A percentile compares a stretch with the other conserved stretches of the same genome.
Evolutionary conservation across 352 stramenopile genomes (phyloP).

Genomic region (Phytophthora pinifolia): DNA sequence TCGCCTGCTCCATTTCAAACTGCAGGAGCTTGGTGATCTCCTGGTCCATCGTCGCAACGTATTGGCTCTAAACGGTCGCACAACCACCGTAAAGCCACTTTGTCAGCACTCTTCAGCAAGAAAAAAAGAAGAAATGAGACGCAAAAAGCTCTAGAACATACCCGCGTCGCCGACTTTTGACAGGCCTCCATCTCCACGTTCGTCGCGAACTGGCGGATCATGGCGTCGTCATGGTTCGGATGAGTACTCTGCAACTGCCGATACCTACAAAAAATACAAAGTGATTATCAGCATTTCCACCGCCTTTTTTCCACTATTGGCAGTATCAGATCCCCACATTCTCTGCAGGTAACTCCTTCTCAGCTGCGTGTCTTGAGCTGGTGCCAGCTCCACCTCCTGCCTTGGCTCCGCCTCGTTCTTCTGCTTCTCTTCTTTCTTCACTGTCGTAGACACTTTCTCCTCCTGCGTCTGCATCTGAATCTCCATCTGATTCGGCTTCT

Average conservation of each 20-base stretch:
- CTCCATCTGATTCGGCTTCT: not conserved
- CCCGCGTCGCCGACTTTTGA: conserved; percentile 37
- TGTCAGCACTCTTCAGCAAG: conserved; percentile 5
- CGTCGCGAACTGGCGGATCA: conserved; percentile 58
- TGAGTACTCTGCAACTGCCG: conserved; percentile 62
- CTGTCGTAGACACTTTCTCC: not conserved
- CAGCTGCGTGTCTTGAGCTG: conserved; percentile 26
- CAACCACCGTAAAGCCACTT: not conserved
- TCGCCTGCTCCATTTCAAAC: conserved; percentile 34
- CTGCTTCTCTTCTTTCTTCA: conserved; percentile 14
- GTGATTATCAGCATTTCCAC: not conserved
- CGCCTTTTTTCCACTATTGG: not conserved
- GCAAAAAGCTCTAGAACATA: conserved; percentile 18
- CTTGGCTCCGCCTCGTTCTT: conserved; percentile 3
- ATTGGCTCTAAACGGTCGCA: conserved; percentile 47
- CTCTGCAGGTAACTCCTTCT: conserved; percentile 31
- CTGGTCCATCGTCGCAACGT: conserved; percentile 53
- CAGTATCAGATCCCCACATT: conserved; percentile 18
- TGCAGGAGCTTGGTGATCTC: conserved; percentile 70
- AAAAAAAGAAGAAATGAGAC: conserved; percentile 16
- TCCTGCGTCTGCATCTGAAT: not conserved
- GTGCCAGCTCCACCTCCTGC: conserved; percentile 10
- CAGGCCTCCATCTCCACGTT: conserved; percentile 74
- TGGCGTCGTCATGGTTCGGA: conserved; percentile 49
- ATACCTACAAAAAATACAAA: conserved; percentile 41